A percentile compares a stretch with the other conserved stretches of the same genome.
Evolutionary conservation across 2,329 filamentous ascomycete genomes (phyloP).

Genomic region (Xylaria sp.): DNA sequence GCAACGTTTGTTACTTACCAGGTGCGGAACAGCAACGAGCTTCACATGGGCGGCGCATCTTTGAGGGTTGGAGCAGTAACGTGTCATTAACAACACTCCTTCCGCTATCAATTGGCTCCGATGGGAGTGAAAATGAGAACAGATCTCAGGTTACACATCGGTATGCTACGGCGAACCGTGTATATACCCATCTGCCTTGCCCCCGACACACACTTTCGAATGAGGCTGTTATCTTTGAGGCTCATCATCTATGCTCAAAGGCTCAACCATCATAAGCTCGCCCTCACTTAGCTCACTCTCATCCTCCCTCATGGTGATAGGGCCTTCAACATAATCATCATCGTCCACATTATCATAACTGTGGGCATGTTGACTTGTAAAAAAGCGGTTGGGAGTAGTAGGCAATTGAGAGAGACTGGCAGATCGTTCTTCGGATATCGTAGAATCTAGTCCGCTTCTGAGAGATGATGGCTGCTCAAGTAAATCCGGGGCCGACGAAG

Average conservation of each 20-base stretch:
- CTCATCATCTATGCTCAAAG: constrained; percentile 34
- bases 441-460: constrained; percentile 1
- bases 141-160: not conserved
- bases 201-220: too few relatives aligned
- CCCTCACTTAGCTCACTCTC: constrained; percentile 50
- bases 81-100: not conserved
- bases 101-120: too few relatives aligned
- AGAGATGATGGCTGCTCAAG: not conserved
- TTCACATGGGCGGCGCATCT: too few relatives aligned
- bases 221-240: not conserved
- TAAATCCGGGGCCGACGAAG: constrained; percentile 4
- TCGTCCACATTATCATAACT: constrained; percentile 46
- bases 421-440: not conserved
- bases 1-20: not conserved
- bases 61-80: not conserved
- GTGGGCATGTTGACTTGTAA: not conserved
- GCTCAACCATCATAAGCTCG: constrained; percentile 46
- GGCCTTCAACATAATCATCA: constrained; percentile 49
- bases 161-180: not conserved
- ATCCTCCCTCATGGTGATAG: constrained; percentile 55
- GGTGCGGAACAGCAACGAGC: too few relatives aligned
- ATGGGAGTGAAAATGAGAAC: too few relatives aligned
- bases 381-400: not conserved
- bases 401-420: not conserved
- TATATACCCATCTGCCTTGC: not conserved